phyloP scores from a whole-genome alignment of 1,139 yeast species.

The Hanseniaspora uvarum region DNA sequence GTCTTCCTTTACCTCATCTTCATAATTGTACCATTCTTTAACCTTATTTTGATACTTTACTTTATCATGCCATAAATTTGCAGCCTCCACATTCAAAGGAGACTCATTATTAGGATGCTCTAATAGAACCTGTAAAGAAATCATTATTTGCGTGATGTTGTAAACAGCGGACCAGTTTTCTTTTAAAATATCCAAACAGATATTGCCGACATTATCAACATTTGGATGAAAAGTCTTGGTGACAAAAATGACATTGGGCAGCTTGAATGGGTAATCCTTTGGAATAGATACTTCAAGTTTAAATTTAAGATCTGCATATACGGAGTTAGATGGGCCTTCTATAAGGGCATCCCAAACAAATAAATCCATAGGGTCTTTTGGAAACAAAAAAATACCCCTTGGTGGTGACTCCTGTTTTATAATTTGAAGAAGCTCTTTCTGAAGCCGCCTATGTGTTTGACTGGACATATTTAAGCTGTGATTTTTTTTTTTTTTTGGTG shows the following conservation, averaged over 20 bases:
- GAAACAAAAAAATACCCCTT: constrained; percentile 43
- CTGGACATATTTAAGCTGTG: constrained; percentile 31
- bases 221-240: constrained; percentile 68
- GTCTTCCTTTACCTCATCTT: constrained; percentile 28
- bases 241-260: constrained; percentile 51
- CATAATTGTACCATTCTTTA: constrained; percentile 33
- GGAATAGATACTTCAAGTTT: constrained; percentile 48
- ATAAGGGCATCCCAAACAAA: constrained; percentile 54
- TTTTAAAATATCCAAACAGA: constrained; percentile 33
- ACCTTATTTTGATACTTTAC: constrained; percentile 39
- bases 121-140: constrained; percentile 49
- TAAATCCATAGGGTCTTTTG: constrained; percentile 43
- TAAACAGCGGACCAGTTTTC: constrained; percentile 67
- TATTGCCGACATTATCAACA: constrained; percentile 53
- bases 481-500: neutral
- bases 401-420: constrained; percentile 41
- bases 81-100: constrained; percentile 40
- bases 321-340: constrained; percentile 53
- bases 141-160: constrained; percentile 49
- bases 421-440: constrained; percentile 42
- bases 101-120: constrained; percentile 47
- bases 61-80: constrained; percentile 39
- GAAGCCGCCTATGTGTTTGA: constrained; percentile 37
- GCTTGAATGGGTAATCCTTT: constrained; percentile 49
- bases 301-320: constrained; percentile 47